Base-by-base conservation (phyloP, 129 eudicot genomes). In the Sambucus nigra region DNA sequence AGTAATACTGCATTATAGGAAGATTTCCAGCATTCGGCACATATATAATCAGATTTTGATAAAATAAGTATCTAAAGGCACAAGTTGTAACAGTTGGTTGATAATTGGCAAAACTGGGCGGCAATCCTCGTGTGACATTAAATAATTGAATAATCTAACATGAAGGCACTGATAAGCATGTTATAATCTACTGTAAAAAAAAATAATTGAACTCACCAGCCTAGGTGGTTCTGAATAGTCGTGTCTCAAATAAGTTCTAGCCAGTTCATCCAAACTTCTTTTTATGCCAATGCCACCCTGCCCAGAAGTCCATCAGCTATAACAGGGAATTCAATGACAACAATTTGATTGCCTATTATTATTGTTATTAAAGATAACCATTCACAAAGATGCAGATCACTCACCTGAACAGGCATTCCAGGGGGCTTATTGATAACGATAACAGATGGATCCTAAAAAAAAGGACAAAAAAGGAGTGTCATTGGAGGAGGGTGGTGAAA, bases 321-420 rank as follows among this genome's bases (percentile, higher is more conserved):
- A 35, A n/a, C n/a, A n/a, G n/a, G n/a, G n/a, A n/a, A n/a, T n/a
- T n/a, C n/a, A n/a, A n/a, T n/a, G n/a, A n/a, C n/a, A n/a, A n/a
- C n/a, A n/a, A n/a, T n/a, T n/a, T n/a, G n/a, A n/a, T n/a, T n/a
- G n/a, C n/a, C n/a, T n/a, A n/a, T n/a, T n/a, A n/a, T n/a, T n/a
- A n/a, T n/a, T n/a, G n/a, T n/a, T n/a, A n/a, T n/a, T n/a, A 41
- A 6, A 13, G 25, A 50, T 4, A 32, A 13, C 15, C 15, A 17
- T 3, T 9, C 27, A n/a, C 22, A 26, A 33, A 50, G n/a, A 46
- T 38, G 58, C 51, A 24, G 33, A 65, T 7, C 59, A 0, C 39
- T 64, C 45, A 92, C 99, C 80, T 92, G 99, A 67, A 92, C 99
- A 26, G 99, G 99, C 87, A 92, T 73, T 65, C 95, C 95, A 25